Conservation (phyloP, 2,329 filamentous ascomycete genomes). For the Ophiosphaerella herpotricha region DNA sequence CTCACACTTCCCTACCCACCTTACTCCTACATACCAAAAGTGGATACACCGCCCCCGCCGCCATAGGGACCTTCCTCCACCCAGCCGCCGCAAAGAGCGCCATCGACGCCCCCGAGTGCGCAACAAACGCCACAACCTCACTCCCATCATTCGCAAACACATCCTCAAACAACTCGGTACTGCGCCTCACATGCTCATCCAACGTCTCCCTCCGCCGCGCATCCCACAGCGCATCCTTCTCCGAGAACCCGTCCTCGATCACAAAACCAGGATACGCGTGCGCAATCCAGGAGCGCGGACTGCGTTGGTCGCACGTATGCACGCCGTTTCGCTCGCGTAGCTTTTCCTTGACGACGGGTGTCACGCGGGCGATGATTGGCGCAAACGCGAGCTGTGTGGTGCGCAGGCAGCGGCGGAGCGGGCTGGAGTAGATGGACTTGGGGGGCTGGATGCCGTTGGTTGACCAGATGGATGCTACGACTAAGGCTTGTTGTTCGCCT, state of each 20-base stretch:
- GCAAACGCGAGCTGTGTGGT: conserved; percentile 65
- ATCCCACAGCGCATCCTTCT: conserved; percentile 59
- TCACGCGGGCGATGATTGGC: conserved; percentile 46
- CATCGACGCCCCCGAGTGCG: conserved; percentile 60
- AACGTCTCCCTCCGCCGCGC: conserved; percentile 20
- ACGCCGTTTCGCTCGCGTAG: conserved; percentile 66
- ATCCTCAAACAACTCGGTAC: conserved; percentile 50
- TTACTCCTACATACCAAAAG: conserved; percentile 7
- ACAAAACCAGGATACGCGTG: conserved; percentile 54
- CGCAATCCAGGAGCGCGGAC: conserved; percentile 56
- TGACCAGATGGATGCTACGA: conserved; percentile 49
- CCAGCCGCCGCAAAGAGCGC: conserved; percentile 58
- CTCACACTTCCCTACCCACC: neutral
- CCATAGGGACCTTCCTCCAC: conserved; percentile 17
- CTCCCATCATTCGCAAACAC: conserved; percentile 53
- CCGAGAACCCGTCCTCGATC: conserved; percentile 63
- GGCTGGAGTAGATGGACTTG: conserved; percentile 65
- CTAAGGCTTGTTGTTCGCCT: conserved; percentile 60
- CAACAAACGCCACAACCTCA: conserved; percentile 56
- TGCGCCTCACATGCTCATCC: conserved; percentile 8
- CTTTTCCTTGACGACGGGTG: conserved; percentile 63
- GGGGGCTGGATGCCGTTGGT: conserved; percentile 58
- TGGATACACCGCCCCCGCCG: conserved; percentile 17
- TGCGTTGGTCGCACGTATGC: conserved; percentile 67
- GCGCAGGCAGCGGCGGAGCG: conserved; percentile 63